These are phyloP conservation scores for Fagus sylvatica DNA, from an alignment of 306 rosid species.

Conservation along the genomic window DNA sequence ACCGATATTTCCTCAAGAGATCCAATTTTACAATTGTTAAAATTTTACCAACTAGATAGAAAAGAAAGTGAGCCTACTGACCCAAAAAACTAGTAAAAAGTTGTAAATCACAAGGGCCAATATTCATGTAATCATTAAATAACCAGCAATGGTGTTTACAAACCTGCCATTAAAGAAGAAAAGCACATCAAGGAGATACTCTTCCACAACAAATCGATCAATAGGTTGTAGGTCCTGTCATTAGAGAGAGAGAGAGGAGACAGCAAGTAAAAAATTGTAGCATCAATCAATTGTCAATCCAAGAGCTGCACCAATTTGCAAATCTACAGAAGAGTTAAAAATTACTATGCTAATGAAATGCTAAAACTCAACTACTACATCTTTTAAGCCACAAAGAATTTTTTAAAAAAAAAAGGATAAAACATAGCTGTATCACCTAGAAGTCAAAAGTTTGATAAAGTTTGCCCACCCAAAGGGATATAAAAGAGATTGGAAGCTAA, in stretches of 20 bases:
- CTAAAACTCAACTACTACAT: background rate
- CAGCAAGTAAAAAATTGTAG: slow-evolving; percentile 5
- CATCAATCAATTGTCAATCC: slow-evolving; percentile 8
- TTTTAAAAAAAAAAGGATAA: background rate
- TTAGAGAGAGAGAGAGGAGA: slow-evolving; percentile 21
- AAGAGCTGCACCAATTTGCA: background rate
- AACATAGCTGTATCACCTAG: background rate
- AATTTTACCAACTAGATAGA: background rate
- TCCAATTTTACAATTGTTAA: background rate
- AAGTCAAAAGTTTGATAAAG: background rate
- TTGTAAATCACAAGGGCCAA: background rate
- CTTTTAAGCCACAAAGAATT: background rate
- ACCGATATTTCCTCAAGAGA: background rate
- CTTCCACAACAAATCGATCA: slow-evolving; percentile 93
- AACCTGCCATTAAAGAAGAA: slow-evolving; percentile 98
- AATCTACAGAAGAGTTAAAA: background rate
- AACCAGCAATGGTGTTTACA: slow-evolving; percentile 34
- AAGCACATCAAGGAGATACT: slow-evolving; percentile 94
- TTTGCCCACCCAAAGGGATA: background rate
- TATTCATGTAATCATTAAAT: background rate
- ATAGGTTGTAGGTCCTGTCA: slow-evolving; percentile 91
- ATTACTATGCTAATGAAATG: background rate
- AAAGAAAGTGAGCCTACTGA: background rate
- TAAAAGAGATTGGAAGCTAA: background rate
- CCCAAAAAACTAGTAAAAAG: background rate